Conservation (phyloP, 768 basidiomycete genomes). For the Galerina marginata region DNA sequence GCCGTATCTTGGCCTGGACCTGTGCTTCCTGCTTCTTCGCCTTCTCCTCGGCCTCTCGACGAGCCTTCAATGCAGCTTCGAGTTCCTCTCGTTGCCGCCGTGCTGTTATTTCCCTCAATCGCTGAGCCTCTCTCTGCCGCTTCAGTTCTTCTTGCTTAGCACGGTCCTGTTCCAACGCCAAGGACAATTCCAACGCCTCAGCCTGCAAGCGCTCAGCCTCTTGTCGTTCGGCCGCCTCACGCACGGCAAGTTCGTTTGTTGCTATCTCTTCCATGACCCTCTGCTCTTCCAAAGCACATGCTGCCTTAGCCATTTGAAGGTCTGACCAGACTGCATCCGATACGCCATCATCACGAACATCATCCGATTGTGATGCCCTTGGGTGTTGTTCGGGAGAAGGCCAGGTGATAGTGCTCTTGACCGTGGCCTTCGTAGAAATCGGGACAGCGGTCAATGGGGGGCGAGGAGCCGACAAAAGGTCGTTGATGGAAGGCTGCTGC, state of each 20-base stretch:
- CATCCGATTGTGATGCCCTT: neutral
- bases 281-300: conserved; percentile 10
- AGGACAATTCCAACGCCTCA: conserved; percentile 25
- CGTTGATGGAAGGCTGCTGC: neutral
- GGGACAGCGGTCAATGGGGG: neutral
- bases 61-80: conserved; percentile 18
- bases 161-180: conserved; percentile 32
- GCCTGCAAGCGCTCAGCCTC: conserved; percentile 27
- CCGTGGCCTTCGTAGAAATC: neutral
- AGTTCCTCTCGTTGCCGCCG: conserved; percentile 22
- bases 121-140: conserved; percentile 32
- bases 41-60: conserved; percentile 27
- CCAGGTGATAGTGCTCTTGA: neutral
- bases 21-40: conserved; percentile 43
- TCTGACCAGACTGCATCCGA: conserved; percentile 14
- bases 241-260: conserved; percentile 40
- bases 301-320: conserved; percentile 2
- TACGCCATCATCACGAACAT: conserved; percentile 13
- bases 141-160: conserved; percentile 33
- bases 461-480: neutral
- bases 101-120: conserved; percentile 24
- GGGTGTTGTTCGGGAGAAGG: neutral
- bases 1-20: conserved; percentile 45
- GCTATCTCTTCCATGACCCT: conserved; percentile 9
- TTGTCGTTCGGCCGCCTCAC: conserved; percentile 26